phyloP scores from a whole-genome alignment of 2,329 filamentous ascomycete genomes.

The Stachybotrys chartarum region DNA sequence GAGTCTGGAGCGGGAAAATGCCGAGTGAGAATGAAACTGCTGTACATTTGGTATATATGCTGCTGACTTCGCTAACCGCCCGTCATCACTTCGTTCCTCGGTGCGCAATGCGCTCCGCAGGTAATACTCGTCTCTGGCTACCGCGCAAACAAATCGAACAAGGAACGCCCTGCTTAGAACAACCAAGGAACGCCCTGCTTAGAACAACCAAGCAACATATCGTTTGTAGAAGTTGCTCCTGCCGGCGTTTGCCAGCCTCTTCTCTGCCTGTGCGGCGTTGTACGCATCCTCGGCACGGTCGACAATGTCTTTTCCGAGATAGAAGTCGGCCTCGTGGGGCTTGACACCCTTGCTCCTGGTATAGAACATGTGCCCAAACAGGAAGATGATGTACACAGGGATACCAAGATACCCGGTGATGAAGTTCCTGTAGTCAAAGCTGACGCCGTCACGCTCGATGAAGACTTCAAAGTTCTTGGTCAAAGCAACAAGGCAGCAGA shows the following conservation, averaged over 20 bases:
- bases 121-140: background rate
- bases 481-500: constrained; percentile 64
- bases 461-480: constrained; percentile 79
- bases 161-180: constrained; percentile 16
- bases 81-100: background rate
- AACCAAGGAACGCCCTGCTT: constrained; percentile 21
- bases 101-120: background rate
- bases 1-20: too few species aligned
- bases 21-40: background rate
- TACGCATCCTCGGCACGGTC: constrained; percentile 65
- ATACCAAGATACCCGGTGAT: constrained; percentile 70
- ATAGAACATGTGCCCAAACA: constrained; percentile 57
- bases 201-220: constrained; percentile 25
- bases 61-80: background rate
- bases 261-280: constrained; percentile 31
- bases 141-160: background rate
- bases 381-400: constrained; percentile 60
- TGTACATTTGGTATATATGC: background rate
- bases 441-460: constrained; percentile 38
- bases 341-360: constrained; percentile 46
- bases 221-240: constrained; percentile 22
- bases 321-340: constrained; percentile 57
- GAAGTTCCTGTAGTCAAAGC: constrained; percentile 66
- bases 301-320: constrained; percentile 62
- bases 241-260: constrained; percentile 11